phyloP scores from a whole-genome alignment of 345 rosid genomes.

The Pseudoturritis turrita region DNA sequence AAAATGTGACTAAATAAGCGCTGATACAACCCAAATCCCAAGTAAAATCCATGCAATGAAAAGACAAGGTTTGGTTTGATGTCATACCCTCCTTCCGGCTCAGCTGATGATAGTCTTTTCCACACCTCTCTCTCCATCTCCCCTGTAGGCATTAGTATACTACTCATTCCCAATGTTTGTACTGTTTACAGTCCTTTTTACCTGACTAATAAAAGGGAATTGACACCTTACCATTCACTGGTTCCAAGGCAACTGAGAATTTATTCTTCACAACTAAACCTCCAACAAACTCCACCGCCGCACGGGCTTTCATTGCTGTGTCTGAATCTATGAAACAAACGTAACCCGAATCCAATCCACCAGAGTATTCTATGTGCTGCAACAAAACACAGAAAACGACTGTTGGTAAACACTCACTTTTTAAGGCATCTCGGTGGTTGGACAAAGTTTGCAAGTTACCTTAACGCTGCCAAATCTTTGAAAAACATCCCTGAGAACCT shows the following conservation, averaged over 20 bases:
- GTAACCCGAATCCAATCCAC: slow-evolving; percentile 42
- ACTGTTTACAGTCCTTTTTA: background rate
- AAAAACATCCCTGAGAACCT: slow-evolving; percentile 44
- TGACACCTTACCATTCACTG: slow-evolving; percentile 41
- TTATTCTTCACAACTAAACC: slow-evolving; percentile 40
- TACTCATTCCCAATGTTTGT: background rate
- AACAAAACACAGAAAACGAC: background rate
- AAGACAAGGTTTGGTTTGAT: background rate
- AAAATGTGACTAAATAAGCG: background rate
- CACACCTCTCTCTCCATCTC: slow-evolving; percentile 23
- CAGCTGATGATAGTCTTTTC: slow-evolving; percentile 19
- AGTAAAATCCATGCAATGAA: background rate
- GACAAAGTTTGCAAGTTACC: slow-evolving; percentile 25
- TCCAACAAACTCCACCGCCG: slow-evolving; percentile 40
- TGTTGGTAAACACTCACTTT: background rate
- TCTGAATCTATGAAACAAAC: slow-evolving; percentile 41
- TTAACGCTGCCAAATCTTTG: slow-evolving; percentile 43
- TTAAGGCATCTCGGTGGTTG: background rate
- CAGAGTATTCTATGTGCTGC: slow-evolving; percentile 40
- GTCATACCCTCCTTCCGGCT: slow-evolving; percentile 4
- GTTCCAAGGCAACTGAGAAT: slow-evolving; percentile 40
- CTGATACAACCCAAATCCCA: background rate
- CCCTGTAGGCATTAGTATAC: slow-evolving; percentile 14
- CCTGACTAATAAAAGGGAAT: background rate
- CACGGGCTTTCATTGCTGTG: slow-evolving; percentile 47